Evolutionary conservation across 208 protist genomes (phyloP), one percentile per base, ranked within the genome.

Genomic region (Leishmania arabica): DNA sequence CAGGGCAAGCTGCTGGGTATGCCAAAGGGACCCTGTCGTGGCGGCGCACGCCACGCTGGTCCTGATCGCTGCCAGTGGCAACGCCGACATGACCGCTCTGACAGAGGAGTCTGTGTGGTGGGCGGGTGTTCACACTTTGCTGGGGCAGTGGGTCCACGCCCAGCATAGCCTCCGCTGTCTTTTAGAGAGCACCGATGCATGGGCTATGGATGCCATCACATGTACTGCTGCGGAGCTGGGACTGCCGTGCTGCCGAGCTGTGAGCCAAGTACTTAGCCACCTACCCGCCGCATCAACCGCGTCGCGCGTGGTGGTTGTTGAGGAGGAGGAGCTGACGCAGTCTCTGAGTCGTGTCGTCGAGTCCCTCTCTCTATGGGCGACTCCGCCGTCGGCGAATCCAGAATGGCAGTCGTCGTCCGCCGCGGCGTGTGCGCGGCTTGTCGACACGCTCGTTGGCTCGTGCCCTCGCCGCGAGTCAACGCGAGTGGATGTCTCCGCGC

Each of bases 41-140:
- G 82, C 82, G 15, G 78, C 82, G 53, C 82, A 85, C 78, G 82
- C 81, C 42, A 45, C 82, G 31, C 77, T 85, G 2, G 62, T 72
- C 3, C 51, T 85, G 19, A 60, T 85, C 7, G 77, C 73, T 7
- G 70, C 82, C 9, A 75, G 47, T 7, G 7, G 7, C 8, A 49
- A 0, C 47, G 45, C 58, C 47, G 49, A 69, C n/a, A 31, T 9
- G 6, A 24, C 53, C 76, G n/a, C 2, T 31, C 19, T n/a, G 62
- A n/a, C 62, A 13, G 56, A 47, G 40, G 56, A 78, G 45, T 65
- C 82, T 17, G 51, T 40, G 51, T 80, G 72, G 62, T 81, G 77
- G 82, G 9, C 53, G 2, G 15, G 45, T 40, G 77, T 81, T 21
- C 17, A 37, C 42, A 19, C 53, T 0, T 24, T 56, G 31, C 77